Conservation (phyloP, 306 rosid genomes). For the Notholithocarpus densiflorus region DNA sequence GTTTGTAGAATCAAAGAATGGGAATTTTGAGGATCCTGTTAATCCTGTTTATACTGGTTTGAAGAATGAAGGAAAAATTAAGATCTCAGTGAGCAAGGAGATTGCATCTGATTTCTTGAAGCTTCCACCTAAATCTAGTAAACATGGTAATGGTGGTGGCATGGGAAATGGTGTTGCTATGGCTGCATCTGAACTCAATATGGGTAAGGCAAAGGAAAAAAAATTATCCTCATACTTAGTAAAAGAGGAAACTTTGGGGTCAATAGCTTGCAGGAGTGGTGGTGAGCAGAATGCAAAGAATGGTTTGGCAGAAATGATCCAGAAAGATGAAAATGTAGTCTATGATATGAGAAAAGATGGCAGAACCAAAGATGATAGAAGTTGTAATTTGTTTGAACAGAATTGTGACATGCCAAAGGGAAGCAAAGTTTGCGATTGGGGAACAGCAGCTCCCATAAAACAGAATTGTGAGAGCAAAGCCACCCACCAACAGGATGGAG, state of each 20-base stretch:
- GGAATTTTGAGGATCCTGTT: constrained; percentile 40
- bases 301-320: constrained; percentile 40
- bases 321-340: constrained; percentile 40
- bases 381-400: background rate
- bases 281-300: constrained; percentile 22
- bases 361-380: background rate
- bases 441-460: background rate
- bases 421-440: constrained; percentile 29
- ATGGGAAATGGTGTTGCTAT: constrained; percentile 31
- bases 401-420: constrained; percentile 27
- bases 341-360: constrained; percentile 38
- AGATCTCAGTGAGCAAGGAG: constrained; percentile 53
- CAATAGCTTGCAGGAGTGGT: constrained; percentile 25
- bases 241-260: constrained; percentile 35
- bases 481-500: constrained; percentile 43
- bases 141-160: constrained; percentile 33
- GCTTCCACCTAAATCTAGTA: constrained; percentile 68
- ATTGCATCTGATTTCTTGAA: constrained; percentile 67
- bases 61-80: constrained; percentile 45
- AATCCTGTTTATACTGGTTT: constrained; percentile 12
- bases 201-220: constrained; percentile 41
- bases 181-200: constrained; percentile 31
- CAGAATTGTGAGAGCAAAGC: background rate
- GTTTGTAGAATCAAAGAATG: constrained; percentile 49
- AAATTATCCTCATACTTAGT: constrained; percentile 21